phyloP scores from a whole-genome alignment of 805 yeast genomes.

The Sporopachydermia lactativora region DNA sequence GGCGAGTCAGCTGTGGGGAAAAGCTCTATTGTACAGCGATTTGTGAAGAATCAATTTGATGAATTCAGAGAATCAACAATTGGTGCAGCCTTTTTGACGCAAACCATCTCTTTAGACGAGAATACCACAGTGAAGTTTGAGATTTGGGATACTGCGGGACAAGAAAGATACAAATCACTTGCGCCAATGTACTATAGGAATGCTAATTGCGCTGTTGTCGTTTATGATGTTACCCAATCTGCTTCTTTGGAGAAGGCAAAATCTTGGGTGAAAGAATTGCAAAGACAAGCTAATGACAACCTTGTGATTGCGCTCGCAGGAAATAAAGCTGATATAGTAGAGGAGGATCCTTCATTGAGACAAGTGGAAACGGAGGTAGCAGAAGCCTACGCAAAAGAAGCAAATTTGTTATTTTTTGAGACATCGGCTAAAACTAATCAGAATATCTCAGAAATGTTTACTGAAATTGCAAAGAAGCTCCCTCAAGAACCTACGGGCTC shows the following conservation, averaged over 20 bases:
- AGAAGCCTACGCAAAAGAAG: conserved; percentile 37
- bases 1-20: conserved; percentile 22
- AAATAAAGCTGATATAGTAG: conserved; percentile 59
- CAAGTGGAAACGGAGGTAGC: conserved; percentile 18
- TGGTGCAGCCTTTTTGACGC: conserved; percentile 97
- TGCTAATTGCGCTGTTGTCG: conserved; percentile 74
- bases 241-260: conserved; percentile 63
- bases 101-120: conserved; percentile 42
- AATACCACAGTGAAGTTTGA: conserved; percentile 32
- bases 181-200: conserved; percentile 80
- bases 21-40: conserved; percentile 26
- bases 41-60: conserved; percentile 47
- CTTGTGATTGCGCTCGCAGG: conserved; percentile 81
- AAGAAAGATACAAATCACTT: conserved; percentile 66
- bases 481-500: conserved; percentile 22
- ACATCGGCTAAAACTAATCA: conserved; percentile 25
- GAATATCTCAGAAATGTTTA: conserved; percentile 22
- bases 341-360: conserved; percentile 16
- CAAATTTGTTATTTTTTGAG: conserved; percentile 18
- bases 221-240: conserved; percentile 62
- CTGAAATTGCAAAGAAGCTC: conserved; percentile 30
- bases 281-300: conserved; percentile 61
- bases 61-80: conserved; percentile 79
- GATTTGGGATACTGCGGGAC: conserved; percentile 90
- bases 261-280: conserved; percentile 85